These are phyloP conservation scores for Erigeron philadelphicus DNA, from an alignment of 140 eudicot species.

Conservation along the genomic window DNA sequence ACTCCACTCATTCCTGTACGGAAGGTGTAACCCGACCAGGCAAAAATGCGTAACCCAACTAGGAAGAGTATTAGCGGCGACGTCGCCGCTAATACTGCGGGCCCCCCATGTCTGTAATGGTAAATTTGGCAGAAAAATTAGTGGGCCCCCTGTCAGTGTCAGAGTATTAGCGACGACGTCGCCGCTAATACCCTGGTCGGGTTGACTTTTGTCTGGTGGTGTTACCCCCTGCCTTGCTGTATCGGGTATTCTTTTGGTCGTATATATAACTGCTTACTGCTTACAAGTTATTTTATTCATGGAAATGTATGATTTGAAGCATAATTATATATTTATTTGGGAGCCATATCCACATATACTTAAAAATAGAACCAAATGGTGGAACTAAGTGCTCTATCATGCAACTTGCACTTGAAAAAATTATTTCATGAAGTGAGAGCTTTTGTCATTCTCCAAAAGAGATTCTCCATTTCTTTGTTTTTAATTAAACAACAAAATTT, in stretches of 20 bases:
- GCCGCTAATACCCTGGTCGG: too few species aligned
- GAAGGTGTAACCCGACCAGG: too few species aligned
- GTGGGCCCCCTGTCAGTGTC: too few species aligned
- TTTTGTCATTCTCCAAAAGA: conserved; percentile 26
- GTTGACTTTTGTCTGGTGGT: too few species aligned
- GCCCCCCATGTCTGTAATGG: too few species aligned
- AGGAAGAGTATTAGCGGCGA: too few species aligned
- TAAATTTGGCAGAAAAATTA: too few species aligned
- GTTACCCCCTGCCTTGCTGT: too few species aligned
- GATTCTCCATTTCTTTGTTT: background rate
- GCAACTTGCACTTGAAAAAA: conserved; percentile 38
- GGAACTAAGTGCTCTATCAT: conserved; percentile 28
- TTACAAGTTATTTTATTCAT: background rate
- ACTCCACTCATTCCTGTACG: background rate
- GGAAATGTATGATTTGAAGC: background rate
- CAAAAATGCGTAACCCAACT: too few species aligned
- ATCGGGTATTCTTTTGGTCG: too few species aligned
- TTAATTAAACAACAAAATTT: background rate
- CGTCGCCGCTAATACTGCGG: too few species aligned
- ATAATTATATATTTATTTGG: conserved; percentile 19
- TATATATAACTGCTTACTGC: background rate
- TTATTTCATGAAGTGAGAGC: conserved; percentile 26
- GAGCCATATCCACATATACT: conserved; percentile 19
- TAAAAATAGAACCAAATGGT: conserved; percentile 19
- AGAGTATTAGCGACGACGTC: too few species aligned